A percentile compares a stretch with the other conserved stretches of the same genome.
These are phyloP conservation scores for Penicillium italicum DNA, from an alignment of 2,329 filamentous ascomycete species.

Conservation along the genomic window DNA sequence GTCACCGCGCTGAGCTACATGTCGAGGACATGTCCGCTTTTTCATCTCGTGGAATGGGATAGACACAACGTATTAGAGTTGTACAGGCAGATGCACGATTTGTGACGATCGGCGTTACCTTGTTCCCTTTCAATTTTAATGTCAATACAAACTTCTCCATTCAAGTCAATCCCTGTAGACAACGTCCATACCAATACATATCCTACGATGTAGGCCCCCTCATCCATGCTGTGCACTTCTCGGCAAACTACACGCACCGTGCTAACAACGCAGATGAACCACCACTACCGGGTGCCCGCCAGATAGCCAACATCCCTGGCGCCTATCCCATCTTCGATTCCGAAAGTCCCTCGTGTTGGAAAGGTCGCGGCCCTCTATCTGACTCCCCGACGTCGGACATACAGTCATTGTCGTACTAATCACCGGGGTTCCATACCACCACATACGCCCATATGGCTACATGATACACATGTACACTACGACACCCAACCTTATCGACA, in stretches of 20 bases:
- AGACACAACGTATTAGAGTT: neutral
- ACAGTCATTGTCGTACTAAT: neutral
- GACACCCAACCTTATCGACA: neutral
- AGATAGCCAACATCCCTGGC: neutral
- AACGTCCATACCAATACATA: neutral
- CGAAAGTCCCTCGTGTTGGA: neutral
- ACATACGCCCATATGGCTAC: neutral
- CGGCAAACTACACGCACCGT: neutral
- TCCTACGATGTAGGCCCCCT: neutral
- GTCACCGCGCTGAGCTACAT: conserved; percentile 30
- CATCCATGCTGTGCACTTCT: neutral
- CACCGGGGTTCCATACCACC: neutral
- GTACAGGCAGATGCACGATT: neutral
- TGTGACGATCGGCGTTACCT: neutral
- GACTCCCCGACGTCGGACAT: neutral
- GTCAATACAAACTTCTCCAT: neutral
- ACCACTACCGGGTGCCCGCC: neutral
- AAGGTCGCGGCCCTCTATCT: neutral
- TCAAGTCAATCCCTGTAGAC: neutral
- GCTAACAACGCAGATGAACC: neutral
- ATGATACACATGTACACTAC: neutral
- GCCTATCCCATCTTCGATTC: neutral
- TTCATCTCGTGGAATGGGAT: neutral
- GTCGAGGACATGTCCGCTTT: conserved; percentile 20
- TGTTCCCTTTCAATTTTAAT: neutral